Evolutionary conservation across 1,139 yeast genomes (phyloP), one percentile per base, ranked within the genome.

Genomic region (Magnusiomyces paraingens): DNA sequence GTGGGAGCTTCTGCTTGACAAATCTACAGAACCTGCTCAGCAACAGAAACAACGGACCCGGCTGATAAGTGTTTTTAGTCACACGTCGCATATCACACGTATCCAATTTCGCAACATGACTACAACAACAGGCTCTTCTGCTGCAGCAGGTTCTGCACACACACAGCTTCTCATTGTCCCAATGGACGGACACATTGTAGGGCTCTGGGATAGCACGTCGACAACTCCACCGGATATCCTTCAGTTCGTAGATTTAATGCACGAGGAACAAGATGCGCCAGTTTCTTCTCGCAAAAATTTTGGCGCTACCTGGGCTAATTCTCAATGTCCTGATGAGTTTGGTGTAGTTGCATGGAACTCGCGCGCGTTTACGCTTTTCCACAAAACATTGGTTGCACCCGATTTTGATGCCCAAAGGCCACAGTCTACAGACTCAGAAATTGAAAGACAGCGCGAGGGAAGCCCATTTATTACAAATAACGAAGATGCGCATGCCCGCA

Each of bases 1-100:
- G 21, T 58, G 60, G 60, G 44, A 38, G 11, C 40, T 55, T 11
- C 49, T 47, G 8, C 41, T 21, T 11, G 41, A 29, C 3, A 20
- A 53, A 15, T 15, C 39, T 14, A 42, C 26, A 14, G 26, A 42
- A 11, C 2, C 6, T 42, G 32, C 26, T 3, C 17, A 12, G 6
- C n/a, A n/a, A 3, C n/a, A 3, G 12, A 14, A n/a, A 21, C 14
- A 22, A 36, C 36, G 22, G 29, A 35, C 50, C n/a, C 18, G 38
- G 15, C 26, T 47, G n/a, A 20, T 47, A 12, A 17, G 21, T 17
- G 17, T 39, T 18, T 47, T 47, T 47, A 35, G 38, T 47, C 50
- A 47, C 22, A 20, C 29, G 11, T 47, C 50, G 4, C 22, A 12
- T 18, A 22, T 47, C 42, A 47, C 41, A 3, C 18, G 20, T 2